A percentile compares a stretch with the other conserved stretches of the same genome.
These are phyloP conservation scores for Acanthamoeba castellanii DNA, from an alignment of 208 protist genomes.

Conservation along the genomic window DNA sequence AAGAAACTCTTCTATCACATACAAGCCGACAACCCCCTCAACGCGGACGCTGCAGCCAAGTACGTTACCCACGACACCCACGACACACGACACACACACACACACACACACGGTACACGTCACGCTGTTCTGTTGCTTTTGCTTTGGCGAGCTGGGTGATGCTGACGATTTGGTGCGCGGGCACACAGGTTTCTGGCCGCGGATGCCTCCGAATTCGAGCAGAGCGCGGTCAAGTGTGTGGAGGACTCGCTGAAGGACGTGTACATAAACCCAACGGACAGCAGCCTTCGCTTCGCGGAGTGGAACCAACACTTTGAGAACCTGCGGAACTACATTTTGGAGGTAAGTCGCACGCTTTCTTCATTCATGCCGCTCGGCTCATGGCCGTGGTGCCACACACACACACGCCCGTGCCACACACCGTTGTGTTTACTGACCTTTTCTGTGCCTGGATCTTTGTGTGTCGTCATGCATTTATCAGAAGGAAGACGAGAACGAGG, in stretches of 20 bases:
- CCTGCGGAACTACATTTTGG: background rate
- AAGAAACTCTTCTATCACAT: slow-evolving; percentile 53
- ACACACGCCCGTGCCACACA: background rate
- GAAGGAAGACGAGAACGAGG: slow-evolving; percentile 39
- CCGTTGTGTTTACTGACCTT: background rate
- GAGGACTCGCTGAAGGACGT: background rate
- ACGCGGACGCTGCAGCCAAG: background rate
- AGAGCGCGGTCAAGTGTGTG: background rate
- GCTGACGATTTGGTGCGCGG: background rate
- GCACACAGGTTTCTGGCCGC: background rate
- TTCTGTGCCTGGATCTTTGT: background rate
- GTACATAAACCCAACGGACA: background rate
- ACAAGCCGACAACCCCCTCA: background rate
- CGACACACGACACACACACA: too few relatives aligned
- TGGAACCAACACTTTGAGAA: background rate
- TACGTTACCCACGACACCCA: background rate
- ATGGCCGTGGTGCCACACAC: background rate
- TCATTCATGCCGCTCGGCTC: background rate
- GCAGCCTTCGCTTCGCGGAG: background rate
- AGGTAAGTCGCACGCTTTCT: background rate
- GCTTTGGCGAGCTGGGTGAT: too few relatives aligned
- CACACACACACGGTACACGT: too few relatives aligned
- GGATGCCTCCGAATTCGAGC: background rate
- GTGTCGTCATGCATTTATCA: background rate
- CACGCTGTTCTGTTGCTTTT: too few relatives aligned